These are phyloP conservation scores for Ophiostoma australiae DNA, from an alignment of 2,329 filamentous ascomycete genomes.

Conservation along the genomic window DNA sequence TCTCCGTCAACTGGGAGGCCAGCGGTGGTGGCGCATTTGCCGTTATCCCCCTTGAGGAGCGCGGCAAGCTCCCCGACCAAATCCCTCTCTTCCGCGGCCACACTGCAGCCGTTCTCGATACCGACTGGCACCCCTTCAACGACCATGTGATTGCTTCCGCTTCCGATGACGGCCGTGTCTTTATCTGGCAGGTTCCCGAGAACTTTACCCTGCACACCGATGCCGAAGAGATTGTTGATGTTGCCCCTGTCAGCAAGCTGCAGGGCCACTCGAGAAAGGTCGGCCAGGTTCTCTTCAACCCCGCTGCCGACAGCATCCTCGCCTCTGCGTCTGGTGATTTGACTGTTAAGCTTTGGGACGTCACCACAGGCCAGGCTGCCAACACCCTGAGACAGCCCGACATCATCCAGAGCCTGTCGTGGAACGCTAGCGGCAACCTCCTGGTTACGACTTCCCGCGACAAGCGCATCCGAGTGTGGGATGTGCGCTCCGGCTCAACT, in stretches of 20 bases:
- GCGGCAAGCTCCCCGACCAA: conserved; percentile 83
- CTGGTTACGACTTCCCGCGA: conserved; percentile 91
- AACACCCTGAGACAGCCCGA: conserved; percentile 80
- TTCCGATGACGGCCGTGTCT: conserved; percentile 95
- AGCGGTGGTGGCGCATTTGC: conserved; percentile 95
- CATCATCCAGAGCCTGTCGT: conserved; percentile 91
- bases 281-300: conserved; percentile 96
- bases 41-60: conserved; percentile 85
- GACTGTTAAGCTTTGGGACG: conserved; percentile 93
- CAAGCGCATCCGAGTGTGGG: conserved; percentile 98
- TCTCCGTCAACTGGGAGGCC: conserved; percentile 97
- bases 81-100: conserved; percentile 95
- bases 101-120: conserved; percentile 91
- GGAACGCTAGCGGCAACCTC: conserved; percentile 83
- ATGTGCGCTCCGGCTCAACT: conserved; percentile 86
- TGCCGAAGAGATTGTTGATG: conserved; percentile 74
- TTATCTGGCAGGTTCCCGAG: conserved; percentile 91
- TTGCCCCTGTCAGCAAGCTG: conserved; percentile 75
- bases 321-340: conserved; percentile 94
- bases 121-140: conserved; percentile 98
- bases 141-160: conserved; percentile 87
- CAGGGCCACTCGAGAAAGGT: conserved; percentile 91
- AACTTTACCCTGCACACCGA: conserved; percentile 81
- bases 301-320: conserved; percentile 88
- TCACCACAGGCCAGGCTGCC: conserved; percentile 69